These are phyloP conservation scores for Didymella arachidicola DNA, from an alignment of 2,329 filamentous ascomycete species.

Conservation along the genomic window DNA sequence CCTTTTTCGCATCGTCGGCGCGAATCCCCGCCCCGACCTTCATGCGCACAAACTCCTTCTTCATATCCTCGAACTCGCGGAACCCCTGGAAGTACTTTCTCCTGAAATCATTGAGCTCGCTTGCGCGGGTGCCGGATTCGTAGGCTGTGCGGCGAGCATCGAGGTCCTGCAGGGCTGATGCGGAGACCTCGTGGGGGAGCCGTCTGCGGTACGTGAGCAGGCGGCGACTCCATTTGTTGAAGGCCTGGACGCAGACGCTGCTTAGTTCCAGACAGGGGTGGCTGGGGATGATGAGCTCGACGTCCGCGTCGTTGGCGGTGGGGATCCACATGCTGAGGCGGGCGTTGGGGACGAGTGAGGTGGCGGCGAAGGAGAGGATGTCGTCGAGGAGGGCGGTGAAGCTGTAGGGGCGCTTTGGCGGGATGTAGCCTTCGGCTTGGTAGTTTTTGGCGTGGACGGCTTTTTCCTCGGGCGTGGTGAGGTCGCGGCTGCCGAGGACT, in stretches of 20 bases:
- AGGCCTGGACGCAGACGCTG: conserved; percentile 81
- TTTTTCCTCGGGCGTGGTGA: conserved; percentile 33
- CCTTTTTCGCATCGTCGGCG: background rate
- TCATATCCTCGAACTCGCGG: conserved; percentile 44
- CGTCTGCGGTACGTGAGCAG: conserved; percentile 85
- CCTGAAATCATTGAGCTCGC: conserved; percentile 73
- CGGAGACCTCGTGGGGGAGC: conserved; percentile 57
- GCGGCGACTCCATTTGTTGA: conserved; percentile 91
- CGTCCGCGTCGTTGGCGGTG: conserved; percentile 68
- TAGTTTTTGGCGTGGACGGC: conserved; percentile 39
- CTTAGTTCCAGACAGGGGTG: conserved; percentile 79
- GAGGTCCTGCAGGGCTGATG: background rate
- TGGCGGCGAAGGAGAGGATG: conserved; percentile 81
- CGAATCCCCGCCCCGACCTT: conserved; percentile 18
- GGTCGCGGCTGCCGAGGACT: conserved; percentile 79
- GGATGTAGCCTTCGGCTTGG: conserved; percentile 67
- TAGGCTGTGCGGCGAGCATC: conserved; percentile 39
- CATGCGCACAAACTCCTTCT: conserved; percentile 40
- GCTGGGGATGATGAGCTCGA: conserved; percentile 77
- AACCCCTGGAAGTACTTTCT: conserved; percentile 60
- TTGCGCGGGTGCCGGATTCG: conserved; percentile 61
- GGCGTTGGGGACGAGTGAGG: conserved; percentile 78
- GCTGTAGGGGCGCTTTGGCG: conserved; percentile 90
- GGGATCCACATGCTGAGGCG: conserved; percentile 97
- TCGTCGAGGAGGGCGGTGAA: conserved; percentile 91